phyloP scores from a whole-genome alignment of 83 land plant genomes.

The Isoetes engelmannii region DNA sequence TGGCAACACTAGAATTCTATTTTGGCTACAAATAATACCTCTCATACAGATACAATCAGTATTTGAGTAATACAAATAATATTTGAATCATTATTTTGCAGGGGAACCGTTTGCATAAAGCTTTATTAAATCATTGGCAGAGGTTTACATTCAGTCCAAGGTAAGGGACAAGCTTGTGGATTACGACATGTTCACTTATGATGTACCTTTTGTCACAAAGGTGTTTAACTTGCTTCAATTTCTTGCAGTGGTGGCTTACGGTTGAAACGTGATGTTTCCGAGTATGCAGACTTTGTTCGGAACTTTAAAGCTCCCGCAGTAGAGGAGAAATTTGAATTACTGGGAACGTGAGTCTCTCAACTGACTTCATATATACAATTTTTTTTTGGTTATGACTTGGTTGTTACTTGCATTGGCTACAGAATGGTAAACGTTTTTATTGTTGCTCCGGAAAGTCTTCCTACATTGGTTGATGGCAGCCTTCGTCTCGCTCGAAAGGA shows the following conservation, averaged over 20 bases:
- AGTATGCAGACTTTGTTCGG: conserved; percentile 94
- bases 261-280: conserved; percentile 95
- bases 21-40: too few relatives aligned
- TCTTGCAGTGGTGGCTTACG: conserved; percentile 89
- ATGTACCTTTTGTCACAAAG: background rate
- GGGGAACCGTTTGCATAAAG: conserved; percentile 94
- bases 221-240: background rate
- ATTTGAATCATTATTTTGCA: conserved; percentile 17
- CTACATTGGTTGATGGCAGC: conserved; percentile 87
- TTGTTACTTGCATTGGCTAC: conserved; percentile 13
- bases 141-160: conserved; percentile 93
- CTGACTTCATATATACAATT: background rate
- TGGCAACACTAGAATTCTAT: too few relatives aligned
- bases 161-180: conserved; percentile 30
- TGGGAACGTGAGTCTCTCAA: conserved; percentile 85
- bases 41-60: too few relatives aligned
- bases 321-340: conserved; percentile 90
- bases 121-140: conserved; percentile 86
- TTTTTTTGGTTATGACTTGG: background rate
- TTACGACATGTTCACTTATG: background rate
- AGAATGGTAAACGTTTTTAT: conserved; percentile 97
- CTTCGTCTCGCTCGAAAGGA: conserved; percentile 82
- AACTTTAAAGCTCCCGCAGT: conserved; percentile 96
- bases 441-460: conserved; percentile 96
- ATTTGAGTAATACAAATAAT: too few relatives aligned